phyloP scores from a whole-genome alignment of 805 yeast genomes.

The Pichia thaimueangensis region DNA sequence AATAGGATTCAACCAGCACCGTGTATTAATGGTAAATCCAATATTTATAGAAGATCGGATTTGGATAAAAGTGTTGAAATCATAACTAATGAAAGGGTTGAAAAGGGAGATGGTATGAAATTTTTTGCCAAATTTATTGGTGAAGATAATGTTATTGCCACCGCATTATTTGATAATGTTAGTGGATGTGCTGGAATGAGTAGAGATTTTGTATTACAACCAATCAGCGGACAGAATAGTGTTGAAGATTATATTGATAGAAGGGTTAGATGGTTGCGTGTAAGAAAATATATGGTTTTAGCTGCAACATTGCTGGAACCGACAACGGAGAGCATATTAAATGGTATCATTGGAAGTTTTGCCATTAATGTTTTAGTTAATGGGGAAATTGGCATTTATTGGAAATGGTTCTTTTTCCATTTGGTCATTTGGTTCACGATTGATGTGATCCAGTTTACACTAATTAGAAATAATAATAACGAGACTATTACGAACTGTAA shows the following conservation, averaged over 20 bases:
- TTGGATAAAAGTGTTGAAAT: constrained; percentile 52
- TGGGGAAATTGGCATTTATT: constrained; percentile 13
- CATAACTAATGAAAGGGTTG: constrained; percentile 27
- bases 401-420: constrained; percentile 43
- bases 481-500: constrained; percentile 6
- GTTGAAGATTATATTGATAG: constrained; percentile 56
- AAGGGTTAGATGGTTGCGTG: constrained; percentile 79
- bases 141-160: constrained; percentile 90
- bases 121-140: constrained; percentile 79
- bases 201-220: constrained; percentile 75
- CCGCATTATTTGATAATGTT: constrained; percentile 70
- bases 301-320: constrained; percentile 84
- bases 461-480: constrained; percentile 34
- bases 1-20: constrained; percentile 74
- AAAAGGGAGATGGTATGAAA: constrained; percentile 46
- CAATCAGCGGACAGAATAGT: constrained; percentile 39
- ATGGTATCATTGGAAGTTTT: constrained; percentile 61
- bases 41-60: constrained; percentile 62
- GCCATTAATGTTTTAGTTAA: constrained; percentile 45
- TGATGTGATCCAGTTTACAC: constrained; percentile 55
- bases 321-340: constrained; percentile 67
- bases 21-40: constrained; percentile 88
- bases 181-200: constrained; percentile 68
- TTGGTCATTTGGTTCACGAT: constrained; percentile 54
- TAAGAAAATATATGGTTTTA: constrained; percentile 79